Evolutionary conservation across 257 asterid species (phyloP), one percentile per base, ranked within the genome.

Genomic region (Striga asiatica): DNA sequence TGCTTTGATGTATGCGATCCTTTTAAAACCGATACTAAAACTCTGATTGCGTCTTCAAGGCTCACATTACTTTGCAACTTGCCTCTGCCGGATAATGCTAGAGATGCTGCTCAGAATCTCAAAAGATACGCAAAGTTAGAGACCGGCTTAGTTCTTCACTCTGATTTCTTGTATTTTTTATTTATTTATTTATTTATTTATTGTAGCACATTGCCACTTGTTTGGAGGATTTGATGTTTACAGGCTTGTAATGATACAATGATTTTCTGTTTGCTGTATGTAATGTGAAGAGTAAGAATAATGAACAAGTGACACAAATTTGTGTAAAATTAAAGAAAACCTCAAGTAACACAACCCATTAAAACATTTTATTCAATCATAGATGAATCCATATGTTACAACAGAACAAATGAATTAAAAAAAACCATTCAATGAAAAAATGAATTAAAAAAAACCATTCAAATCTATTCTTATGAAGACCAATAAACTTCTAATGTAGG

Each of bases 11-110:
- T 87, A 73, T 32, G 69, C 21, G 78, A 76, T 48, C 72, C 80
- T 6, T 39, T 66, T 5, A 66, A 66, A 31, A 24, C 64, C 7
- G 88, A 71, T 35, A 64, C 4, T n/a, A 71, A 58, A 65, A 61
- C 66, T 12, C 67, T 78, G 75, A 52, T 81, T 38, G 71, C 98
- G 37, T 76, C 98, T 1, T 78, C 98, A 22, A 78, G 89, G 62
- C 81, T 87, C 42, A 91, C 96, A 10, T 53, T 86, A 54, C 55
- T 76, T 32, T 79, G 74, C 58, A 83, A 80, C 64, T 38, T 87
- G 76, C 76, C 81, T 5, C 78, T 80, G 24, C 89, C 96, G 4
- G 82, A 81, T 32, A 25, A 69, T 41, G 73, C 78, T n/a, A 80
- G 37, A 66, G 77, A 61, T 67, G 87, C 85, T 65, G 71, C 77